Evolutionary conservation across 2,329 filamentous ascomycete genomes (phyloP).

Genomic region (Fusarium ambrosium): DNA sequence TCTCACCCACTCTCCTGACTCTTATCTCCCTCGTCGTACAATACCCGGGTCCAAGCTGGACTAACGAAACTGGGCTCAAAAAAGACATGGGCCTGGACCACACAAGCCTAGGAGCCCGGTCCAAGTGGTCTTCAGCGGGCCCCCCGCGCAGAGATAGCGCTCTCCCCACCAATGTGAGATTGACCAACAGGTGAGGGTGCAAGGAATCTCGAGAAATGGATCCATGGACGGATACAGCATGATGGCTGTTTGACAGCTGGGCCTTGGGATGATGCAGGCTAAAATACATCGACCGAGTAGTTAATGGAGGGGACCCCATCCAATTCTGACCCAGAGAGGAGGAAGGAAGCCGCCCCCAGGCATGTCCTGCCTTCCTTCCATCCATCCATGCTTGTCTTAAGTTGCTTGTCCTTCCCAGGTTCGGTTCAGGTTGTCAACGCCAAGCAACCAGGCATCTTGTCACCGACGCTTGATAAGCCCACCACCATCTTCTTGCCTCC

Average conservation of each 20-base stretch:
- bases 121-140: slow-evolving; percentile 25
- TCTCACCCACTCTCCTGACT: not conserved
- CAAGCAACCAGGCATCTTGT: slow-evolving; percentile 33
- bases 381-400: not conserved
- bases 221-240: not conserved
- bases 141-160: slow-evolving; percentile 32
- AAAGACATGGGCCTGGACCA: slow-evolving; percentile 7
- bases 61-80: not conserved
- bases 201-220: slow-evolving; percentile 13
- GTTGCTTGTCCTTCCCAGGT: not conserved
- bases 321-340: not conserved
- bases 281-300: not conserved
- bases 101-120: slow-evolving; percentile 29
- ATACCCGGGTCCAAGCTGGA: not conserved
- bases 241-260: slow-evolving; percentile 37
- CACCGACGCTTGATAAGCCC: slow-evolving; percentile 45
- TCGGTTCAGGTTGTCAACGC: slow-evolving; percentile 22
- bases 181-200: slow-evolving; percentile 24
- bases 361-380: not conserved
- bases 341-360: slow-evolving; percentile 3
- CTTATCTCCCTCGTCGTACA: slow-evolving; percentile 1
- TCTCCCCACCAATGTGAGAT: slow-evolving; percentile 16
- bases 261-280: slow-evolving; percentile 26
- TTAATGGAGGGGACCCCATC: not conserved
- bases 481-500: slow-evolving; percentile 35